phyloP scores from a whole-genome alignment of 73 alveolate genomes.

The Uronychia setigera region DNA sequence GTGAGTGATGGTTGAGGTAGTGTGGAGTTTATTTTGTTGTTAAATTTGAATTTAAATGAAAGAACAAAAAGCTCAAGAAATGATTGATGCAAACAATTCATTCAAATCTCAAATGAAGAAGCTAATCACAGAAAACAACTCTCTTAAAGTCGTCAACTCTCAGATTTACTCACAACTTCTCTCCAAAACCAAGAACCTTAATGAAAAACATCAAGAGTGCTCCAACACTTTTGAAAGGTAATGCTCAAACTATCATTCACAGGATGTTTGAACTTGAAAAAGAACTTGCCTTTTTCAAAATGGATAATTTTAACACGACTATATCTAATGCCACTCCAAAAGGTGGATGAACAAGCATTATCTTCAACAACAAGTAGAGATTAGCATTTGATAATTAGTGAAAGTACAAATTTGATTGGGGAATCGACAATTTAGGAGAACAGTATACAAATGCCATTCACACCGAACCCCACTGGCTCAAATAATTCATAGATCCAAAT shows the following conservation, averaged over 20 bases:
- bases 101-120: background rate
- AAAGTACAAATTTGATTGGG: background rate
- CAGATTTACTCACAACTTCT: background rate
- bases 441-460: background rate
- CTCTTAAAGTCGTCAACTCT: background rate
- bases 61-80: background rate
- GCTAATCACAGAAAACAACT: background rate
- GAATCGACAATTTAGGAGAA: background rate
- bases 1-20: conserved; percentile 4
- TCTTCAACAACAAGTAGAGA: background rate
- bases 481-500: too few species aligned
- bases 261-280: background rate
- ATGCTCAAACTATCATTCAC: background rate
- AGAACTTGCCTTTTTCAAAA: background rate
- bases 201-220: background rate
- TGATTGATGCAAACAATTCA: background rate
- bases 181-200: background rate
- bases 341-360: too few species aligned
- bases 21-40: background rate
- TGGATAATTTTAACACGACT: background rate
- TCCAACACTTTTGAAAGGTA: background rate
- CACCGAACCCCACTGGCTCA: background rate
- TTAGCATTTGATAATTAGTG: background rate
- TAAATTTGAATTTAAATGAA: background rate
- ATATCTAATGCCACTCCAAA: background rate